Percentiles rank a stretch among this genome's conserved stretches.
Conservation (phyloP, 805 yeast genomes). For the Candida xiaguanensis region DNA sequence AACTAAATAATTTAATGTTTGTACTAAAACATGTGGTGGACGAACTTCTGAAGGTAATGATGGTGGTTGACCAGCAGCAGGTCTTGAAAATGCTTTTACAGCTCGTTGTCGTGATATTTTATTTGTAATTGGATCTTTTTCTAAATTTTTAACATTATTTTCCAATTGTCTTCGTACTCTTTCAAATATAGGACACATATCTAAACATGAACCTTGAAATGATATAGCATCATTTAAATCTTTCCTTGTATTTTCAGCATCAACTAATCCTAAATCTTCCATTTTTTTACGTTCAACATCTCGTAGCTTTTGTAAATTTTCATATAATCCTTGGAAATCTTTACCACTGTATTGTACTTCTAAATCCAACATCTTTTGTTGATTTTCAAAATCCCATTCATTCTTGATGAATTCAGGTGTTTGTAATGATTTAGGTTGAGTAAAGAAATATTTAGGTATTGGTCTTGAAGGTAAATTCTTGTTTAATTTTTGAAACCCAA, state of each 20-base stretch:
- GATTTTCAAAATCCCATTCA: slow-evolving; percentile 77
- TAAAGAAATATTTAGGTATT: slow-evolving; percentile 32
- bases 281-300: slow-evolving; percentile 70
- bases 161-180: slow-evolving; percentile 83
- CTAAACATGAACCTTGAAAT: slow-evolving; percentile 83
- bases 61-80: slow-evolving; percentile 98
- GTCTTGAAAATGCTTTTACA: slow-evolving; percentile 89
- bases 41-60: slow-evolving; percentile 96
- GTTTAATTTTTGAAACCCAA: slow-evolving; percentile 24
- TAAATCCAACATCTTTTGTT: slow-evolving; percentile 50
- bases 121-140: slow-evolving; percentile 55
- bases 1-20: slow-evolving; percentile 69
- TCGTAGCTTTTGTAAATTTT: slow-evolving; percentile 68
- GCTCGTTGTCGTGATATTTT: slow-evolving; percentile 60
- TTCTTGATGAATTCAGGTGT: slow-evolving; percentile 34
- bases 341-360: slow-evolving; percentile 43
- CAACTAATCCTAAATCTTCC: slow-evolving; percentile 82
- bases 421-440: slow-evolving; percentile 32
- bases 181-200: slow-evolving; percentile 95
- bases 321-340: slow-evolving; percentile 72
- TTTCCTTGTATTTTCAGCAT: slow-evolving; percentile 78
- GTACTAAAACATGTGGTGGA: slow-evolving; percentile 73
- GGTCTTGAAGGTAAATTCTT: slow-evolving; percentile 19
- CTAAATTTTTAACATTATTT: slow-evolving; percentile 77
- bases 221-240: slow-evolving; percentile 82